Base-by-base conservation (phyloP, 495 filamentous ascomycete genomes). In the Usnea hakonensis region DNA sequence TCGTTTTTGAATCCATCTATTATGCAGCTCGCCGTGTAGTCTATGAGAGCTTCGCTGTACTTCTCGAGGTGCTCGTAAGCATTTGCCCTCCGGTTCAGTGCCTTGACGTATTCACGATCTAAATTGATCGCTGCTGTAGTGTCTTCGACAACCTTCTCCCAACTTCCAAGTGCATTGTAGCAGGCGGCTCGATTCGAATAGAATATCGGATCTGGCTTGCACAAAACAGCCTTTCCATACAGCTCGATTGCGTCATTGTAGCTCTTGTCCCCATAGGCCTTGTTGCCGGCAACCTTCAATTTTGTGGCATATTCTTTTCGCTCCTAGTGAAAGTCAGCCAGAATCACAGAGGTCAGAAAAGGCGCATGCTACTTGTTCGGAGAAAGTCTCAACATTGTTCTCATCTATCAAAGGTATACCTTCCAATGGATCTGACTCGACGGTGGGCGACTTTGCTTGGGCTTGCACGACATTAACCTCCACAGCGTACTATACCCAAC, bases 121-220 rank as follows among this genome's bases (percentile, higher is more conserved):
- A 97, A 84, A 65, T 83, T 85, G 72, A 99, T 83, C 26, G 94
- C 94, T 36, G 95, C 92, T 55, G 90, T 97, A 58, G 94, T 97
- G 69, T 99, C 94, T 67, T 95, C 95, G 61, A 97, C 87, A 62
- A 97, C 94, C 79, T 95, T 96, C 33, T 93, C 87, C 93, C 93
- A 99, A 58, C 95, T 77, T 37, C 81, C 84, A 64, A 91, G 82
- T 55, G 95, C 91, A 71, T 95, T 97, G 78, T 90, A 96, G 79
- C 94, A 99, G 56, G 94, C 94, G 54, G 95, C 95, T 48, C 94
- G 86, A 78, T 99, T 99, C 52, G 93, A 97, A 81, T 95, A 99
- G 82, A 90, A 99, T 70, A 99, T 90, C 5, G 94, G 90, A 71
- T 99, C 95, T 41, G 91, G 87, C 78, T 90, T 96, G 87, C 94